Evolutionary conservation across 2,329 filamentous ascomycete genomes (phyloP).

Genomic region (Ceratocystis ficicola): DNA sequence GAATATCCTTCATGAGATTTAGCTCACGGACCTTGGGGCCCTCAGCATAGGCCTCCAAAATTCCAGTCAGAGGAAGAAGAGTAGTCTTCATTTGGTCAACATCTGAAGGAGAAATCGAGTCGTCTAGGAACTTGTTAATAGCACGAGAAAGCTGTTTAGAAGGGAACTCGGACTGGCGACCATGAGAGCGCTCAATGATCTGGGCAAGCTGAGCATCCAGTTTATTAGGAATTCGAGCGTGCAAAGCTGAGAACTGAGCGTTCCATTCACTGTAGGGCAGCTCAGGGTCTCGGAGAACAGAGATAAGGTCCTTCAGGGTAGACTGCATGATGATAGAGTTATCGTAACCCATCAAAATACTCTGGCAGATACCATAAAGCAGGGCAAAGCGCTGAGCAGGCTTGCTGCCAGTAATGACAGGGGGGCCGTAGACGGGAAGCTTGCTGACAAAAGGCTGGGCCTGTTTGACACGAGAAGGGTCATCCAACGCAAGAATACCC

Average conservation of each 20-base stretch:
- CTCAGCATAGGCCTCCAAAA: constrained; percentile 71
- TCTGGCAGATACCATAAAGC: constrained; percentile 63
- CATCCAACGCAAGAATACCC: constrained; percentile 90
- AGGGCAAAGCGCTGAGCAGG: constrained; percentile 75
- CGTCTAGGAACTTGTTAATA: constrained; percentile 77
- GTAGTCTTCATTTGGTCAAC: constrained; percentile 59
- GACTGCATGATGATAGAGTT: constrained; percentile 92
- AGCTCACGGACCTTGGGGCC: constrained; percentile 88
- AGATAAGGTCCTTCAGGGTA: constrained; percentile 77
- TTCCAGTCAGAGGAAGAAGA: constrained; percentile 61
- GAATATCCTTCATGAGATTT: constrained; percentile 62
- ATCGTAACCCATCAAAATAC: constrained; percentile 88
- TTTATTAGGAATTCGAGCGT: constrained; percentile 92
- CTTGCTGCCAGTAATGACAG: constrained; percentile 81
- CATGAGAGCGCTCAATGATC: constrained; percentile 71
- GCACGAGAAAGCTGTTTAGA: constrained; percentile 76
- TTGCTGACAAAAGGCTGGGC: constrained; percentile 87
- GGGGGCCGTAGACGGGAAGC: constrained; percentile 73
- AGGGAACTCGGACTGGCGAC: constrained; percentile 75
- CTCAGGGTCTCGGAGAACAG: constrained; percentile 77
- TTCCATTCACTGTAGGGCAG: constrained; percentile 95
- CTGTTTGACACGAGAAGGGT: constrained; percentile 92
- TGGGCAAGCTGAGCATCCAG: constrained; percentile 72
- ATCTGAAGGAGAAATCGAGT: constrained; percentile 63
- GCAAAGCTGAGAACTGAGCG: constrained; percentile 89